A percentile compares a stretch with the other conserved stretches of the same genome.
These are phyloP conservation scores for Priceomyces carsonii DNA, from an alignment of 805 yeast species.

Conservation along the genomic window DNA sequence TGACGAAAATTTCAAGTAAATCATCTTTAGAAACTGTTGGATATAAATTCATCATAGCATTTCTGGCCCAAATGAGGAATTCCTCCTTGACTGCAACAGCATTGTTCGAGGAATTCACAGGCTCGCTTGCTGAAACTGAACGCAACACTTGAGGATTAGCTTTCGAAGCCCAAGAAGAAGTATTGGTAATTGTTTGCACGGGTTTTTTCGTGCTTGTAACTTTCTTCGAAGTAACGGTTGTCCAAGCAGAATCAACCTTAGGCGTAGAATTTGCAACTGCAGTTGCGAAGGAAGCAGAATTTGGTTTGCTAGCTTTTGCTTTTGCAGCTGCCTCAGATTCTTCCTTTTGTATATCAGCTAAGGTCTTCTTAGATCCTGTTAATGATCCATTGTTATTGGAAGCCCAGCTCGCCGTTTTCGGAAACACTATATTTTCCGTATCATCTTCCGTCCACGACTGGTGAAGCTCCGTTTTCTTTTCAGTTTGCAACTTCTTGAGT, in stretches of 20 bases:
- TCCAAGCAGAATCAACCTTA: conserved; percentile 40
- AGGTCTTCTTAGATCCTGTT: conserved; percentile 45
- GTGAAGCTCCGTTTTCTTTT: conserved; percentile 25
- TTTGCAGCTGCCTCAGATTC: conserved; percentile 43
- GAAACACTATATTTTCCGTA: conserved; percentile 28
- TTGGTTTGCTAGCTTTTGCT: conserved; percentile 17
- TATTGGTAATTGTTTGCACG: conserved; percentile 14
- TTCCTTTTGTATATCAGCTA: conserved; percentile 64
- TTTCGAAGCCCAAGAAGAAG: conserved; percentile 21
- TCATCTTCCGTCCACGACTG: conserved; percentile 24
- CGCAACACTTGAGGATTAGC: conserved; percentile 38
- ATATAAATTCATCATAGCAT: conserved; percentile 65
- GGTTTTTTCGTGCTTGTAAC: conserved; percentile 27
- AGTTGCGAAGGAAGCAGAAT: conserved; percentile 32
- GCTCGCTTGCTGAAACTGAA: conserved; percentile 32
- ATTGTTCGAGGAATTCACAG: conserved; percentile 26
- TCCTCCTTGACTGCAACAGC: conserved; percentile 46
- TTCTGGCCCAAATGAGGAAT: conserved; percentile 71
- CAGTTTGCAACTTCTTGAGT: conserved; percentile 39
- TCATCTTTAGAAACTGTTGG: conserved; percentile 77
- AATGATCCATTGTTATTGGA: conserved; percentile 16
- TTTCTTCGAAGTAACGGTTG: conserved; percentile 44
- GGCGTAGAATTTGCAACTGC: conserved; percentile 29
- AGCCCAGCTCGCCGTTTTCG: conserved; percentile 49
- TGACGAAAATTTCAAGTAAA: conserved; percentile 74